A percentile compares a stretch with the other conserved stretches of the same genome.
phyloP scores from a whole-genome alignment of 345 rosid species.

The Dovyalis caffra region DNA sequence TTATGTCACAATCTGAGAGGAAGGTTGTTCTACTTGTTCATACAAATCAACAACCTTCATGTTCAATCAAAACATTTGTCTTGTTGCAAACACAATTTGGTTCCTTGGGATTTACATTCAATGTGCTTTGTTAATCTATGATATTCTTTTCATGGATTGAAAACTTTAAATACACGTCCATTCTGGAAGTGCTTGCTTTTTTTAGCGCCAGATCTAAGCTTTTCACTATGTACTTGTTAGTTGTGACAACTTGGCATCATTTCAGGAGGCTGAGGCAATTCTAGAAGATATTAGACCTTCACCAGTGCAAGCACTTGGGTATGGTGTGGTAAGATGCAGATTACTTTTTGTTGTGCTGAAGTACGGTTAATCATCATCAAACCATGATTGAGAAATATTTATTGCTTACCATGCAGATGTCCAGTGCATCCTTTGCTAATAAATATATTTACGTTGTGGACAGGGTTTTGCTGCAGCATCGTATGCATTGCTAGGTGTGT shows the following conservation, averaged over 20 bases:
- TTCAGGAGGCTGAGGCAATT: slow-evolving; percentile 94
- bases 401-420: neutral
- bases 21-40: neutral
- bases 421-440: slow-evolving; percentile 12
- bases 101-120: neutral
- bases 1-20: neutral
- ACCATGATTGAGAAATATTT: neutral
- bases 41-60: neutral
- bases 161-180: neutral
- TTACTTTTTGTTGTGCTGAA: neutral
- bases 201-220: neutral
- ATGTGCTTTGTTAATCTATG: neutral
- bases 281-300: slow-evolving; percentile 76
- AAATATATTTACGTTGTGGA: slow-evolving; percentile 15
- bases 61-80: neutral
- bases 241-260: slow-evolving; percentile 9
- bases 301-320: slow-evolving; percentile 65
- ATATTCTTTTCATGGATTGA: neutral
- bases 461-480: slow-evolving; percentile 64
- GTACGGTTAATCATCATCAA: slow-evolving; percentile 8
- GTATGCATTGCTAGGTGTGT: slow-evolving; percentile 68
- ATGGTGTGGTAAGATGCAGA: slow-evolving; percentile 63
- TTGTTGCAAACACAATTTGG: neutral
- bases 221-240: neutral
- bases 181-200: neutral